These are phyloP conservation scores for Aspergillus phoenicis DNA, from an alignment of 2,329 filamentous ascomycete species.

Conservation along the genomic window DNA sequence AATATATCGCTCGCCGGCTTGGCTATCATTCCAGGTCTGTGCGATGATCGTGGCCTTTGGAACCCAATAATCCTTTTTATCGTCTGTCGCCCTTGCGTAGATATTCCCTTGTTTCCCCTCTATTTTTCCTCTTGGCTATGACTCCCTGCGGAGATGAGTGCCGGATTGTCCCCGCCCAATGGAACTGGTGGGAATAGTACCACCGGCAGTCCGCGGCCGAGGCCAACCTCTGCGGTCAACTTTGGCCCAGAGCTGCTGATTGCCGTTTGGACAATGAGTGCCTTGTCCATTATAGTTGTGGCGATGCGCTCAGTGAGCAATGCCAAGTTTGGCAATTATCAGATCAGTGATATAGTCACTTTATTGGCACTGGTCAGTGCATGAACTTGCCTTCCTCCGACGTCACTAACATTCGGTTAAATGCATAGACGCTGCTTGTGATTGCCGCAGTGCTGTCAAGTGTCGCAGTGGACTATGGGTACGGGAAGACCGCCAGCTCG, in stretches of 20 bases:
- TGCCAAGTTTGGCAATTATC: neutral
- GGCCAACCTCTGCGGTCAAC: neutral
- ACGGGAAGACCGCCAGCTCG: neutral
- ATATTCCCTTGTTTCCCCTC: neutral
- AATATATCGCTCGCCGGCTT: neutral
- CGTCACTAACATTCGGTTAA: neutral
- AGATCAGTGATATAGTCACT: constrained; percentile 3
- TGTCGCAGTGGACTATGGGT: neutral
- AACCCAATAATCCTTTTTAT: neutral
- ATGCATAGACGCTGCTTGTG: neutral
- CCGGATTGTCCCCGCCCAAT: neutral
- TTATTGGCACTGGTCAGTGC: neutral
- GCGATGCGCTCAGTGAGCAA: neutral
- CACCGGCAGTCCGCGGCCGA: neutral
- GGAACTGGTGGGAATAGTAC: neutral
- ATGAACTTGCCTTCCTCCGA: neutral
- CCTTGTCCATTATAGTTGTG: neutral
- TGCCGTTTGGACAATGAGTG: constrained; percentile 3
- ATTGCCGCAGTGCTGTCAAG: neutral
- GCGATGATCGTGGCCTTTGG: neutral
- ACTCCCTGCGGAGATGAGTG: neutral
- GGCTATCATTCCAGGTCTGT: neutral
- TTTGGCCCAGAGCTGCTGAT: neutral
- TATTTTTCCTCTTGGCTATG: neutral
- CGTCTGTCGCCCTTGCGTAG: neutral